Evolutionary conservation across 768 basidiomycete species (phyloP), one percentile per base, ranked within the genome.

Genomic region (Trametes cubensis): DNA sequence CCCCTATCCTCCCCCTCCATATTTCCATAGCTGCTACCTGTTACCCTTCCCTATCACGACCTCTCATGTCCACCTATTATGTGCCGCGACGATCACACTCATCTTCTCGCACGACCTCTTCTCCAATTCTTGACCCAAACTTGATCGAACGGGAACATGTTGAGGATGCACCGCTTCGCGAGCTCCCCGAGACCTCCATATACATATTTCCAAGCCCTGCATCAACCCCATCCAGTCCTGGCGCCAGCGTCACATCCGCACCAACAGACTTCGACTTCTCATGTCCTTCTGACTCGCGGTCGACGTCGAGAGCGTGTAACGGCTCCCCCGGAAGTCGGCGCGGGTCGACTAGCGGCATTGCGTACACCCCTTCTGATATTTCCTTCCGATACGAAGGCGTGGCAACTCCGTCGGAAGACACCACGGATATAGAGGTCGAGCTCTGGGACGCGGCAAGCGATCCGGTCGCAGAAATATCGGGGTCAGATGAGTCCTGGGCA

Each of bases 191-290:
- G n/a, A 48, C 58, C 14, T 68, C 71, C 25, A 67, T 70, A 25
- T 72, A 72, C 61, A 67, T 72, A 30, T 72, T 72, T 25, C 71
- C 71, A 6, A 68, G 58, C 20, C 71, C 71, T 1, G 55, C 71
- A 10, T 67, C 71, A n/a, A 44, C 51, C 5, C 69, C 68, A 20
- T 56, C 62, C 8, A 72, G 68, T 51, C 71, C 71, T 14, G 62
- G 57, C 13, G 65, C 66, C 11, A 67, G 67, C 2, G 47, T 68
- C 6, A 63, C 67, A 38, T 72, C 71, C 26, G 63, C 61, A 0
- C 66, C 68, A 4, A 67, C 67, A 15, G 67, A 69, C 28, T 65
- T 52, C 34, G 64, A 65, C 38, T 54, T 61, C 42, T 59, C 67
- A 17, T 51, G 34, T 5, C 39, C 48, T 5, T 23, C 54, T 28